phyloP scores from a whole-genome alignment of 805 yeast genomes.

The Nakazawaea anatomiae region DNA sequence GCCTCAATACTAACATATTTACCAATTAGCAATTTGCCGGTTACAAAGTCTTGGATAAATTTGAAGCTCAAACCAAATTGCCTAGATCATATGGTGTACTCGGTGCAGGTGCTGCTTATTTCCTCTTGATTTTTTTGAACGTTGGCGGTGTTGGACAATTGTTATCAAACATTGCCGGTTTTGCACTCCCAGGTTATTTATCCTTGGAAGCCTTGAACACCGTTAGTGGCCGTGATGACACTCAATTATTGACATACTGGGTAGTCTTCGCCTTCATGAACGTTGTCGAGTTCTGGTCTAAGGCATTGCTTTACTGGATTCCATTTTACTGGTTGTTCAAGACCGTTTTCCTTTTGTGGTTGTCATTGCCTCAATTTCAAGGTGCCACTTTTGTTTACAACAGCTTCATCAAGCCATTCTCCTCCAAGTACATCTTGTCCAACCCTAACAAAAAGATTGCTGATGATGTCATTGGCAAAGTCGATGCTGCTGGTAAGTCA shows the following conservation, averaged over 20 bases:
- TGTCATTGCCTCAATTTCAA: conserved; percentile 80
- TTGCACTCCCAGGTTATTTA: conserved; percentile 83
- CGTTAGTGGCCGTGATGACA: conserved; percentile 64
- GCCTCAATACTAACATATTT: conserved; percentile 3
- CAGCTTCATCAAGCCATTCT: conserved; percentile 60
- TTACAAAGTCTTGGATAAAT: conserved; percentile 27
- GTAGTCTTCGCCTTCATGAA: conserved; percentile 92
- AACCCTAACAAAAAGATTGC: conserved; percentile 15
- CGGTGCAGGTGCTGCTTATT: conserved; percentile 59
- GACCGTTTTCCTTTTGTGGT: conserved; percentile 79
- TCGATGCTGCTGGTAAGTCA: conserved; percentile 42
- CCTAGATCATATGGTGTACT: conserved; percentile 86
- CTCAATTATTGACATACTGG: conserved; percentile 92
- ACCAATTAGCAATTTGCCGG: conserved; percentile 21
- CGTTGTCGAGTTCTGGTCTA: conserved; percentile 93
- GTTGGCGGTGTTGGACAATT: conserved; percentile 94
- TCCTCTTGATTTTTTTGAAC: conserved; percentile 78
- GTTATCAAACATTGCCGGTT: conserved; percentile 87
- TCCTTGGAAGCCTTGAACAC: conserved; percentile 84
- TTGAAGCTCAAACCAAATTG: conserved; percentile 39
- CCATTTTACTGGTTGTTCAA: conserved; percentile 96
- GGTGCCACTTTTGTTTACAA: conserved; percentile 78
- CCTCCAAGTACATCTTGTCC: conserved; percentile 31
- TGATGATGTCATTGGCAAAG: conserved; percentile 33
- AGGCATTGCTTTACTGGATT: conserved; percentile 87